A percentile compares a stretch with the other conserved stretches of the same genome.
Conservation (phyloP, 2,329 filamentous ascomycete species). For the Talaromyces verruculosus region DNA sequence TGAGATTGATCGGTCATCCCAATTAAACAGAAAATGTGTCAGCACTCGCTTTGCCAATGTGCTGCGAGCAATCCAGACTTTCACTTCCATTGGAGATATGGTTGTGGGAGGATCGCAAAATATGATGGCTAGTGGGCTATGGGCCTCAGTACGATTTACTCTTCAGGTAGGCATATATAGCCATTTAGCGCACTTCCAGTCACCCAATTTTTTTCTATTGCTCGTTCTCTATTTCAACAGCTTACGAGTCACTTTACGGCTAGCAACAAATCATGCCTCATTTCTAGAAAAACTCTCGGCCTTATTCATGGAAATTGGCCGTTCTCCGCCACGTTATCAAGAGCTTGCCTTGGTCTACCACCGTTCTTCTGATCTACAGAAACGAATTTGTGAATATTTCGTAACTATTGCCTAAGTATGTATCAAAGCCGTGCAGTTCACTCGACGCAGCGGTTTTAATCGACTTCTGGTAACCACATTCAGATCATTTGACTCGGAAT, state of each 20-base stretch:
- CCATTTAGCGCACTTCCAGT: neutral
- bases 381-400: constrained; percentile 1
- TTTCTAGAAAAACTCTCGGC: neutral
- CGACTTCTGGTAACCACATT: neutral
- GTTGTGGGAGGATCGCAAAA: constrained; percentile 8
- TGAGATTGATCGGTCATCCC: constrained; percentile 4
- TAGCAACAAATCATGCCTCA: neutral
- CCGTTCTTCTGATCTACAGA: neutral
- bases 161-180: neutral
- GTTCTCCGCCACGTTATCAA: constrained; percentile 6
- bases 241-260: neutral
- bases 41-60: constrained; percentile 9
- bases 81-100: constrained; percentile 7
- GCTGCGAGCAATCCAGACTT: constrained; percentile 10
- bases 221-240: neutral
- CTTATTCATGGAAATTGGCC: constrained; percentile 6
- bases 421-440: neutral
- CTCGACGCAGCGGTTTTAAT: neutral
- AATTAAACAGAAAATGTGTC: neutral
- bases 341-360: constrained; percentile 9
- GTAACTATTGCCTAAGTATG: neutral
- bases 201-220: neutral
- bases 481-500: neutral
- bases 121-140: constrained; percentile 13
- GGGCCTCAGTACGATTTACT: constrained; percentile 13